phyloP scores from a whole-genome alignment of 306 rosid genomes.

The Corylus avellana region DNA sequence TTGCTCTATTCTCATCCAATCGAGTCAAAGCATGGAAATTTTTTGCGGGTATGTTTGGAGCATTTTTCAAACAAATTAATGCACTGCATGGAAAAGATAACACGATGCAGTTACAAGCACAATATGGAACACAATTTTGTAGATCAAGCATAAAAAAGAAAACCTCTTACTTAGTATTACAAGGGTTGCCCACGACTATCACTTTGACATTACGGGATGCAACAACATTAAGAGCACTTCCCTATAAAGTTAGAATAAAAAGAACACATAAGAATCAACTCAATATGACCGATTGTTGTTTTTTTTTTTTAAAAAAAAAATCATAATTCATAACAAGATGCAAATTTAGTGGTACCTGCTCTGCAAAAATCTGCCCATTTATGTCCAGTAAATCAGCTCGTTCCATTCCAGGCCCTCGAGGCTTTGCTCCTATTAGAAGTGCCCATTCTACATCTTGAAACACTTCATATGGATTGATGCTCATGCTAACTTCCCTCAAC shows the following conservation, averaged over 20 bases:
- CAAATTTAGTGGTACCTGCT: conserved; percentile 56
- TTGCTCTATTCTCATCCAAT: conserved; percentile 94
- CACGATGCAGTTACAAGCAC: conserved; percentile 10
- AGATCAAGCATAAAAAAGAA: conserved; percentile 17
- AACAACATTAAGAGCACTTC: conserved; percentile 82
- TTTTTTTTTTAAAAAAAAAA: no score
- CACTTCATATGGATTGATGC: conserved; percentile 89
- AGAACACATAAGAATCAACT: conserved; percentile 19
- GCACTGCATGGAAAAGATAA: conserved; percentile 55
- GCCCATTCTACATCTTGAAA: conserved; percentile 98
- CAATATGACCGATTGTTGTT: conserved; percentile 2
- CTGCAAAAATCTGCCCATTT: conserved; percentile 85
- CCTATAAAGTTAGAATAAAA: conserved; percentile 38
- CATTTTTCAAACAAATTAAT: conserved; percentile 91
- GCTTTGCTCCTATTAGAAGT: conserved; percentile 91
- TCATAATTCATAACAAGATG: conserved; percentile 1
- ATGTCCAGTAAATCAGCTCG: conserved; percentile 83
- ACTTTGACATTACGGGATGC: conserved; percentile 91
- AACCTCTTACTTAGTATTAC: conserved; percentile 82
- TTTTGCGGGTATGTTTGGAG: conserved; percentile 92
- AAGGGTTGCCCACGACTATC: conserved; percentile 93
- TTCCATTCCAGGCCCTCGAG: conserved; percentile 99
- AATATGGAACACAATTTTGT: conserved; percentile 16
- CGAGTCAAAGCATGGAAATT: conserved; percentile 95
- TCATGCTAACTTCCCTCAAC: conserved; percentile 81